phyloP scores from a whole-genome alignment of 2,329 filamentous ascomycete species.

The Furcasterigmium furcatum region DNA sequence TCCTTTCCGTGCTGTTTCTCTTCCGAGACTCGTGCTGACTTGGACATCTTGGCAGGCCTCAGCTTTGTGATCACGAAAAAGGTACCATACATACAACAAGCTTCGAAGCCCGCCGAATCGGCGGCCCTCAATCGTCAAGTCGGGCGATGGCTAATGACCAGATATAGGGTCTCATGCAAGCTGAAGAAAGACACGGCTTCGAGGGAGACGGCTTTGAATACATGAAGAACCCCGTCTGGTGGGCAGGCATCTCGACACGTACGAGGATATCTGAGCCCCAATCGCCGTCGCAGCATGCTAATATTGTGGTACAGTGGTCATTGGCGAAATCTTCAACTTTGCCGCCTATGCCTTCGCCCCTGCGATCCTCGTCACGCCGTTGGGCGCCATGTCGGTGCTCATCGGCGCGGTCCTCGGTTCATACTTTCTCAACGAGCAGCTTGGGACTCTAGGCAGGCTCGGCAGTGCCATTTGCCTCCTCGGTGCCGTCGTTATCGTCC shows the following conservation, averaged over 20 bases:
- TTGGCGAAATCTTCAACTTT: slow-evolving; percentile 96
- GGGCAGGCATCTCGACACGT: slow-evolving; percentile 90
- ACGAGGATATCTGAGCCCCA: slow-evolving; percentile 28
- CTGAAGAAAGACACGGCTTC: slow-evolving; percentile 88
- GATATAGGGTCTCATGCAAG: slow-evolving; percentile 78
- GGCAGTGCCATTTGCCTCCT: slow-evolving; percentile 96
- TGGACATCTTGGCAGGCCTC: slow-evolving; percentile 55
- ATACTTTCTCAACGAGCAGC: slow-evolving; percentile 86
- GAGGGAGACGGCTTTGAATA: slow-evolving; percentile 96
- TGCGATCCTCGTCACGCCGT: slow-evolving; percentile 94
- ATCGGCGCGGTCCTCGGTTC: slow-evolving; percentile 93
- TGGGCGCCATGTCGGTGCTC: slow-evolving; percentile 89
- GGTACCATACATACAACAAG: slow-evolving; percentile 48
- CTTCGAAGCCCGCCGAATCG: no score
- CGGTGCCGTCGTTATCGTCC: slow-evolving; percentile 93
- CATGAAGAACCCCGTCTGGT: slow-evolving; percentile 93
- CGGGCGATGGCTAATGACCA: slow-evolving; percentile 14
- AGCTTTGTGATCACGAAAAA: slow-evolving; percentile 99
- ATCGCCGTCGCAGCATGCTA: slow-evolving; percentile 1
- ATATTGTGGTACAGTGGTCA: slow-evolving; percentile 60
- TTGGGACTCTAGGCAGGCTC: slow-evolving; percentile 88
- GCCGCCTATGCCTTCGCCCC: slow-evolving; percentile 97
- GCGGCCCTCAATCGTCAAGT: no score
- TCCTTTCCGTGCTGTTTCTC: not conserved
- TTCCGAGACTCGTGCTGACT: slow-evolving; percentile 13